Percentiles rank a stretch among this genome's conserved stretches.
Conservation (phyloP, 805 yeast genomes). For the Yarrowia bubula region DNA sequence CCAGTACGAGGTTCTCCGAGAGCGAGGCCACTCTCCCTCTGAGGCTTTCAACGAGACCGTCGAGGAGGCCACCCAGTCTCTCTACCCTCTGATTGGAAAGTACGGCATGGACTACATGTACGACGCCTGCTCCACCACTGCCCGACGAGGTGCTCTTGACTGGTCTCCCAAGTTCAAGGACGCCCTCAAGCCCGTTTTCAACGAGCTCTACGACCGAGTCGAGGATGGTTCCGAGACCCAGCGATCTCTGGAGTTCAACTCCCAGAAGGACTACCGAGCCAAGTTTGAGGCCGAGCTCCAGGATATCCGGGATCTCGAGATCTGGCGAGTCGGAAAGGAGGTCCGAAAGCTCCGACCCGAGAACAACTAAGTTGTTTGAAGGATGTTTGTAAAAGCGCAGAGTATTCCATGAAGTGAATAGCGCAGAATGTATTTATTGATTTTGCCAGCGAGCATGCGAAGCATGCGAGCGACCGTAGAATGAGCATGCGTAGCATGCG, state of each 20-base stretch:
- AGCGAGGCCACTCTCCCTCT: constrained; percentile 99
- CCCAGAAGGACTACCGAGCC: constrained; percentile 96
- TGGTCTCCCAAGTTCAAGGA: constrained; percentile 99
- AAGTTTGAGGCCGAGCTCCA: constrained; percentile 91
- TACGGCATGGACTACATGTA: constrained; percentile 99
- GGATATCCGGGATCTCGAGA: constrained; percentile 94
- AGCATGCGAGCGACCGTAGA: neutral
- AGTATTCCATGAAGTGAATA: constrained; percentile 27
- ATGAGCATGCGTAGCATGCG: neutral
- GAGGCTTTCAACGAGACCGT: constrained; percentile 99
- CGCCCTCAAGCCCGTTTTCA: constrained; percentile 97
- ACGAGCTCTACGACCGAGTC: constrained; percentile 91
- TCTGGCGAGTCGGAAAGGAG: constrained; percentile 99
- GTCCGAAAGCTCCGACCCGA: constrained; percentile 99
- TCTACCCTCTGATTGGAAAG: constrained; percentile 98
- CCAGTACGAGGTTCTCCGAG: constrained; percentile 99
- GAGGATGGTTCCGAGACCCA: constrained; percentile 96
- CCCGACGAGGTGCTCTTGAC: constrained; percentile 99
- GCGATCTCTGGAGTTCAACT: constrained; percentile 98
- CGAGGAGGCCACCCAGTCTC: constrained; percentile 99
- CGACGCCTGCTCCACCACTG: constrained; percentile 99
- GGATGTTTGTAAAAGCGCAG: constrained; percentile 1
- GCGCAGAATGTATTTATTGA: constrained; percentile 26
- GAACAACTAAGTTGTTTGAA: constrained; percentile 60
- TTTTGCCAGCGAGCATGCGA: neutral